Evolutionary conservation across 257 asterid species (phyloP).

Genomic region (Datura wrightii): DNA sequence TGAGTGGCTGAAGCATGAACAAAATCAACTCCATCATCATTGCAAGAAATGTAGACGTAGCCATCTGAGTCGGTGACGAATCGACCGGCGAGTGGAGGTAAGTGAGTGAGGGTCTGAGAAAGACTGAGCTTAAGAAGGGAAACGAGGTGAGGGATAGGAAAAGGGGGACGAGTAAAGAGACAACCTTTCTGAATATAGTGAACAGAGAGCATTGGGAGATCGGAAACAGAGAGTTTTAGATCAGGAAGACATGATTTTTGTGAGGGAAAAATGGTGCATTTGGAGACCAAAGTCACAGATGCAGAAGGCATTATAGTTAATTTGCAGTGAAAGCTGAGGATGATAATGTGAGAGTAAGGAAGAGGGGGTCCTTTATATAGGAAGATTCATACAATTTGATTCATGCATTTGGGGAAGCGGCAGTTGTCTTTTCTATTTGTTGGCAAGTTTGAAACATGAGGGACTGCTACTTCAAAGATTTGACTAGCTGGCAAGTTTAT

Average conservation of each 20-base stretch:
- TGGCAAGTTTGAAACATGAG: slow-evolving; percentile 10
- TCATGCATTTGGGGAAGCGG: slow-evolving; percentile 50
- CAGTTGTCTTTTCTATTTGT: neutral
- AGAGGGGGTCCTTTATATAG: slow-evolving; percentile 44
- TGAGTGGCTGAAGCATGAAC: slow-evolving; percentile 32
- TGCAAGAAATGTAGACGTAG: slow-evolving; percentile 28
- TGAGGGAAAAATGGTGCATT: slow-evolving; percentile 52
- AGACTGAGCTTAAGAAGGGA: slow-evolving; percentile 31
- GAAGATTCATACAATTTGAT: slow-evolving; percentile 32
- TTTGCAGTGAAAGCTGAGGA: slow-evolving; percentile 32
- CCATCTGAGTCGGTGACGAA: neutral
- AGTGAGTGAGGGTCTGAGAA: slow-evolving; percentile 34
- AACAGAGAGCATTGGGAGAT: slow-evolving; percentile 50
- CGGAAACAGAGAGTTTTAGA: slow-evolving; percentile 73
- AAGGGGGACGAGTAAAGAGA: slow-evolving; percentile 39
- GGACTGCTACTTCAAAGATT: neutral
- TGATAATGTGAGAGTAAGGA: slow-evolving; percentile 23
- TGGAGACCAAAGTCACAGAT: slow-evolving; percentile 37
- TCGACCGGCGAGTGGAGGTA: slow-evolving; percentile 38
- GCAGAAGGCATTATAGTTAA: slow-evolving; percentile 43
- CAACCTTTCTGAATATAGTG: neutral
- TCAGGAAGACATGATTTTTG: slow-evolving; percentile 44
- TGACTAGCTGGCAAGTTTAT: neutral
- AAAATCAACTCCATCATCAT: slow-evolving; percentile 38
- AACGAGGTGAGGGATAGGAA: slow-evolving; percentile 15